Conservation (phyloP, 495 filamentous ascomycete species). For the Poronia punctata region DNA sequence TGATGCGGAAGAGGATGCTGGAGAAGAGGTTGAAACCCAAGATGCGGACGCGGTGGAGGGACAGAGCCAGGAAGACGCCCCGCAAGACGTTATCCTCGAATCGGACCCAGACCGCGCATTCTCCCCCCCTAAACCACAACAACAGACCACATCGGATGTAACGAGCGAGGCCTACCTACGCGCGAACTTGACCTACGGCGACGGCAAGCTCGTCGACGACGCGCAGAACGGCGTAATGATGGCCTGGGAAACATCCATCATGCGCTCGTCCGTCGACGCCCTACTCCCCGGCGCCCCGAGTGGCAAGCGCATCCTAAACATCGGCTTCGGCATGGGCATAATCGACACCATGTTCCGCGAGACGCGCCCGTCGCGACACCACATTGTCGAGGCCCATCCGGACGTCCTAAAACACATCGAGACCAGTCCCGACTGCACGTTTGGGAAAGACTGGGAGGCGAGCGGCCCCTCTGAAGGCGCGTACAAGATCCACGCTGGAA, state of each 20-base stretch:
- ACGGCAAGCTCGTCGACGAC: constrained; percentile 67
- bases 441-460: constrained; percentile 39
- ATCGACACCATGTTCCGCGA: constrained; percentile 77
- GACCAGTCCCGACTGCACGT: constrained; percentile 29
- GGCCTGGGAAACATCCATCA: constrained; percentile 90
- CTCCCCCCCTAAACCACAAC: constrained; percentile 23
- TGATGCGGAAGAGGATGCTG: constrained; percentile 52
- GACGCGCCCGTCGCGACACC: constrained; percentile 58
- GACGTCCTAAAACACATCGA: constrained; percentile 65
- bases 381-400: constrained; percentile 91
- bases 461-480: constrained; percentile 32
- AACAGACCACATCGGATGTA: constrained; percentile 42
- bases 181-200: constrained; percentile 68
- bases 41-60: constrained; percentile 4
- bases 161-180: constrained; percentile 67
- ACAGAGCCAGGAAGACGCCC: constrained; percentile 2
- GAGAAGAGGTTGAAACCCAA: constrained; percentile 30
- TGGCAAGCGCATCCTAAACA: constrained; percentile 72
- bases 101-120: constrained; percentile 30
- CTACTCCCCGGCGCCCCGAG: constrained; percentile 32
- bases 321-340: constrained; percentile 96
- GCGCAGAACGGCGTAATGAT: constrained; percentile 91
- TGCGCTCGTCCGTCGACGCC: constrained; percentile 62
- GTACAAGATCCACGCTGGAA: constrained; percentile 47
- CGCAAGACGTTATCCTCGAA: constrained; percentile 22